Percentiles rank a stretch among this genome's conserved stretches.
Evolutionary conservation across 2,329 filamentous ascomycete genomes (phyloP).

Genomic region (Bimuria novae-zelandiae): DNA sequence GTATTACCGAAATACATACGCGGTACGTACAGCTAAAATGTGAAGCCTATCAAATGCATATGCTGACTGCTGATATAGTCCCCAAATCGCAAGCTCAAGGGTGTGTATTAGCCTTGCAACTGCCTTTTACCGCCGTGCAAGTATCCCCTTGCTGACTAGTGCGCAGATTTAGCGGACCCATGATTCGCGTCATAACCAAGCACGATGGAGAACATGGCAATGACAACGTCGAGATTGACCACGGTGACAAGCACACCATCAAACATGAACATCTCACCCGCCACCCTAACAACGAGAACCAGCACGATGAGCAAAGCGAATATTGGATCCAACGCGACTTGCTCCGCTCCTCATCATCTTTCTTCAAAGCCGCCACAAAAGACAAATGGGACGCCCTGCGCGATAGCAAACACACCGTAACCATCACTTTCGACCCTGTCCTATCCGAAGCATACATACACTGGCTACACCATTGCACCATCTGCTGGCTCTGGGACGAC

Average conservation of each 20-base stretch:
- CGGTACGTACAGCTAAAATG: no score
- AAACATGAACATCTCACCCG: neutral
- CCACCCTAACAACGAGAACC: neutral
- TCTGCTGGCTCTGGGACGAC: neutral
- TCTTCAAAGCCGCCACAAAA: conserved; percentile 9
- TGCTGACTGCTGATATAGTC: no score
- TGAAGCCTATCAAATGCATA: no score
- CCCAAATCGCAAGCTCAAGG: no score
- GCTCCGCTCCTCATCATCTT: conserved; percentile 1
- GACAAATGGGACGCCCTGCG: neutral
- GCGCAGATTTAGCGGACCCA: neutral
- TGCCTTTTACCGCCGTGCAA: no score
- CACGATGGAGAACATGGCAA: neutral
- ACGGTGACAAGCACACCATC: neutral
- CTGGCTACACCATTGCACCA: conserved; percentile 2
- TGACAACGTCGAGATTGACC: neutral
- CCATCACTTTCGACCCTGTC: neutral
- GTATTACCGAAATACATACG: no score
- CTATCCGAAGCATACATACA: conserved; percentile 9
- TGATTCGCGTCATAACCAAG: neutral
- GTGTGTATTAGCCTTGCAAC: no score
- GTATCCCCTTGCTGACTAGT: no score
- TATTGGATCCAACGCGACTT: neutral
- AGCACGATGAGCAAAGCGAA: neutral
- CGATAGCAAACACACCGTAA: neutral